Base-by-base conservation (phyloP, 495 filamentous ascomycete species). In the Evernia prunastri region DNA sequence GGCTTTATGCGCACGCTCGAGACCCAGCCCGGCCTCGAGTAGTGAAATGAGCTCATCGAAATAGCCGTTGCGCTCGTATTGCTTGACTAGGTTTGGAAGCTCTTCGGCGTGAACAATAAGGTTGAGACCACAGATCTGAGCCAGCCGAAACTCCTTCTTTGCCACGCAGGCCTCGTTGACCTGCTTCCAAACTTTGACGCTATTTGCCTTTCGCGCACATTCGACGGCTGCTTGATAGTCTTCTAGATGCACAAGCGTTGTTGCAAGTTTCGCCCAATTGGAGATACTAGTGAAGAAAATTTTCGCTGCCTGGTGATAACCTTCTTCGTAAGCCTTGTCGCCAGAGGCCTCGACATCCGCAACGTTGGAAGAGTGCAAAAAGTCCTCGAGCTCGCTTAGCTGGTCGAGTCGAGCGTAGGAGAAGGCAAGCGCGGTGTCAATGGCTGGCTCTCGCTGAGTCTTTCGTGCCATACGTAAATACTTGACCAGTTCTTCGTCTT, bases 161-260 rank as follows among this genome's bases (percentile, higher is more conserved):
- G 86, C 82, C 61, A 99, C 90, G 75, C 95, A 99, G 42, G 94
- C 95, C 72, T 89, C 89, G 76, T 97, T 96, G 68, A 99, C 95
- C 76, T 99, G 91, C 79, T 92, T 96, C 95, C 95, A 99, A 61
- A 99, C 95, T 81, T 96, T 96, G 78, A 95, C 91, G 79, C 92
- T 99, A 81, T 97, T 99, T 73, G 95, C 95, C 79, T 97, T 97
- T 72, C 95, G 90, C 31, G 95, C 95, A 71, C 92, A 97, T 77
- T 99, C 95, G 40, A 99, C 95, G 35, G 95, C 95, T 61, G 92
- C 91, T 74, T 99, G 95, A 78, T 99, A 97, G 60, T 99, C 95
- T 70, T 88, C 89, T 11, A 99, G 84, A 74, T 97, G 93, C 27
- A 99, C 95, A 64, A 97, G 80, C 33, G 95, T 97, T 17, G 95